These are phyloP conservation scores for Knoxdaviesia capensis DNA, from an alignment of 2,329 filamentous ascomycete species.

Conservation along the genomic window DNA sequence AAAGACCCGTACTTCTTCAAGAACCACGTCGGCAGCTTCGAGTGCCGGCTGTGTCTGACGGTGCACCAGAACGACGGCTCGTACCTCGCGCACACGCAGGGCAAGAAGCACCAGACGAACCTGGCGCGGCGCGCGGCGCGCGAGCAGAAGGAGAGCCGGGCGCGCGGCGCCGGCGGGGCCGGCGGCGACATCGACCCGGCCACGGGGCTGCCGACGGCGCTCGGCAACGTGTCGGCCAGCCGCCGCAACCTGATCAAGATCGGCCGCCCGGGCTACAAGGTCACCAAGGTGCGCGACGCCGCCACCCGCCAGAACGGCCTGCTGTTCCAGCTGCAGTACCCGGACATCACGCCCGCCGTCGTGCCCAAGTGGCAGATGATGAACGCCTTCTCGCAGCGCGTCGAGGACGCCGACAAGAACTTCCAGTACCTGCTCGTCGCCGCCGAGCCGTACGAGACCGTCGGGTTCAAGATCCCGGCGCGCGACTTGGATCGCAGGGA, in stretches of 20 bases:
- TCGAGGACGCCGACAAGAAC: conserved; percentile 84
- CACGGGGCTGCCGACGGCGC: conserved; percentile 52
- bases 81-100: conserved; percentile 95
- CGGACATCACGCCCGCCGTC: conserved; percentile 61
- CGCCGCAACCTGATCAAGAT: conserved; percentile 83
- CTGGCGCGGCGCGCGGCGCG: conserved; percentile 87
- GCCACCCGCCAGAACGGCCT: conserved; percentile 74
- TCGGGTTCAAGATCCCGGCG: conserved; percentile 87
- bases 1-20: conserved; percentile 99
- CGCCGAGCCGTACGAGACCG: conserved; percentile 95
- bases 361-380: conserved; percentile 83
- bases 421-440: conserved; percentile 92
- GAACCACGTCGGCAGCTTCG: conserved; percentile 95
- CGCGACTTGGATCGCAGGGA: conserved; percentile 80
- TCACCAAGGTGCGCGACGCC: conserved; percentile 85
- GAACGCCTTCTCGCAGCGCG: conserved; percentile 89
- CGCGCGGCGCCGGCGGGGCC: conserved; percentile 20
- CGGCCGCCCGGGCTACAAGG: conserved; percentile 88
- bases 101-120: conserved; percentile 97
- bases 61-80: conserved; percentile 98
- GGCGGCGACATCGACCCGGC: conserved; percentile 41
- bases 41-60: conserved; percentile 89
- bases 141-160: conserved; percentile 74
- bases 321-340: conserved; percentile 92
- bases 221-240: conserved; percentile 47